Evolutionary conservation across 2,329 filamentous ascomycete genomes (phyloP).

Genomic region (Pseudogymnoascus sp.): DNA sequence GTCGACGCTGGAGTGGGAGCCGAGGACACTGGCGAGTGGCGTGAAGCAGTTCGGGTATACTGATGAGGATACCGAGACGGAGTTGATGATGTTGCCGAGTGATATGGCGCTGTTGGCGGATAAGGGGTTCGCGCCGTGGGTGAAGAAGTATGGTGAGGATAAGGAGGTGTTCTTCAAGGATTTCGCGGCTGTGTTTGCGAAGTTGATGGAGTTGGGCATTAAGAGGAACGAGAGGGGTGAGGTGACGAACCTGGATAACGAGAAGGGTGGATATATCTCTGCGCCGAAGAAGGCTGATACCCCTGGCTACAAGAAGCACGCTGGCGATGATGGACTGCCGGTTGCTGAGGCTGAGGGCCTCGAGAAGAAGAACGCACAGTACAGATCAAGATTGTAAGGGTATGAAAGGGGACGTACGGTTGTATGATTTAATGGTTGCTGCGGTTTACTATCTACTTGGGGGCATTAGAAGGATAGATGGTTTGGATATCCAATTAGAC

Average conservation of each 20-base stretch:
- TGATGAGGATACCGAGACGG: constrained; percentile 47
- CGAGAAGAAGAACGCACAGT: constrained; percentile 20
- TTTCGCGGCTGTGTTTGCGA: constrained; percentile 51
- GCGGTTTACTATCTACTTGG: constrained; percentile 6
- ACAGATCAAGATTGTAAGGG: constrained; percentile 33
- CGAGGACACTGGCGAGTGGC: constrained; percentile 45
- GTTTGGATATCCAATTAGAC: constrained; percentile 9
- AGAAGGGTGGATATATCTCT: constrained; percentile 47
- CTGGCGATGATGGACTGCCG: constrained; percentile 28
- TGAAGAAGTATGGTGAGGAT: constrained; percentile 52
- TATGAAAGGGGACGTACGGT: constrained; percentile 20
- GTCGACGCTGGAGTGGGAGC: constrained; percentile 45
- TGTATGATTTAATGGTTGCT: constrained; percentile 21
- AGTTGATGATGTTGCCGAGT: constrained; percentile 61
- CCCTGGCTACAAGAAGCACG: constrained; percentile 28
- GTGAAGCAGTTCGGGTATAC: constrained; percentile 52
- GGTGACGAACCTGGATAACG: constrained; percentile 50
- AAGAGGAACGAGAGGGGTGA: constrained; percentile 44
- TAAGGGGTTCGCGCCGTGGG: constrained; percentile 45
- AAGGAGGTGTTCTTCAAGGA: constrained; percentile 56
- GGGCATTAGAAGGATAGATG: constrained; percentile 4
- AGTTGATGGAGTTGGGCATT: constrained; percentile 56
- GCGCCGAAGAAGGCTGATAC: constrained; percentile 47
- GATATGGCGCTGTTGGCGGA: constrained; percentile 53
- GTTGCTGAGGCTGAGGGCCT: constrained; percentile 28